These are phyloP conservation scores for Phaeotremella fagi DNA, from an alignment of 768 basidiomycete genomes.

Conservation along the genomic window DNA sequence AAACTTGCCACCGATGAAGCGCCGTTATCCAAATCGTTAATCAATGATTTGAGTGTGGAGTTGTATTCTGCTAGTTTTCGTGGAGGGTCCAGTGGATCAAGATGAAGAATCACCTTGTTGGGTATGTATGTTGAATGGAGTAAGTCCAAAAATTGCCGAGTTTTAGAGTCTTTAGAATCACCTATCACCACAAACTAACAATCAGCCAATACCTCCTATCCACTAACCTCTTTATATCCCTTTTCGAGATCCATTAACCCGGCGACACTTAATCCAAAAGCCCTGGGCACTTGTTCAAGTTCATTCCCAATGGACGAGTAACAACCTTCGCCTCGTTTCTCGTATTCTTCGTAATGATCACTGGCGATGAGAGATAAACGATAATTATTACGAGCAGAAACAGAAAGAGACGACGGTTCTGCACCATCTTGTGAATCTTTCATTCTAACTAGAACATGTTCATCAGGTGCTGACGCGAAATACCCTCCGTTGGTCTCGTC, in stretches of 20 bases:
- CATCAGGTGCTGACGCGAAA: slow-evolving; percentile 49
- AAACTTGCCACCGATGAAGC: slow-evolving; percentile 10
- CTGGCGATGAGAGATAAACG: slow-evolving; percentile 24
- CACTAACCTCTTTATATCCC: slow-evolving; percentile 34
- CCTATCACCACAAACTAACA: slow-evolving; percentile 33
- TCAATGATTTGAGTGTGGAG: slow-evolving; percentile 21
- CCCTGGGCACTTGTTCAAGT: slow-evolving; percentile 31
- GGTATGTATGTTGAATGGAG: slow-evolving; percentile 62
- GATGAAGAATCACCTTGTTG: slow-evolving; percentile 63
- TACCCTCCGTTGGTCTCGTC: slow-evolving; percentile 51
- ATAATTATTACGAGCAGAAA: slow-evolving; percentile 32
- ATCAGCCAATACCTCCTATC: not conserved
- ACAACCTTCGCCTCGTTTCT: slow-evolving; percentile 20
- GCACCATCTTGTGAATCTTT: slow-evolving; percentile 47
- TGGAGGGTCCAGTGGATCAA: slow-evolving; percentile 39
- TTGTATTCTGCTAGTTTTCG: slow-evolving; percentile 22
- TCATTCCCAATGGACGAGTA: slow-evolving; percentile 29
- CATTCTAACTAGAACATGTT: slow-evolving; percentile 49
- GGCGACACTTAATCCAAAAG: slow-evolving; percentile 26
- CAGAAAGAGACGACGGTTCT: slow-evolving; percentile 34
- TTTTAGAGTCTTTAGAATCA: slow-evolving; percentile 43
- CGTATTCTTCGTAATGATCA: slow-evolving; percentile 23
- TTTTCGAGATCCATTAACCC: slow-evolving; percentile 33
- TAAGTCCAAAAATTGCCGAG: slow-evolving; percentile 62
- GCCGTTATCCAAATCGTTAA: slow-evolving; percentile 13